Evolutionary conservation across 2,329 filamentous ascomycete species (phyloP).

Genomic region (Neoscytalidium dimidiatum): DNA sequence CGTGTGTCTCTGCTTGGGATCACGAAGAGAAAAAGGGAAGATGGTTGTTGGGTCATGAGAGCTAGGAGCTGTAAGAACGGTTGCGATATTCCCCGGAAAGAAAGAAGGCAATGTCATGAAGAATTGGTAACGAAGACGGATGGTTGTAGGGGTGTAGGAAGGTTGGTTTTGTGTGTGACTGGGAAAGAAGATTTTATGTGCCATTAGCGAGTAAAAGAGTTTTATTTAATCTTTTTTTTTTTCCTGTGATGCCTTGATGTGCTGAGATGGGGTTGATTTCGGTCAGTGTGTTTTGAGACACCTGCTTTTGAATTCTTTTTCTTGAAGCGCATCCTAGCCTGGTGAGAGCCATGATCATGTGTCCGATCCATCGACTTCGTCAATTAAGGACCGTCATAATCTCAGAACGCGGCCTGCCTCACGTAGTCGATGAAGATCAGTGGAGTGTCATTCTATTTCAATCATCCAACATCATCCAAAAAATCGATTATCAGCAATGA

Average conservation of each 20-base stretch:
- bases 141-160: background rate
- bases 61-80: background rate
- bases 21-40: background rate
- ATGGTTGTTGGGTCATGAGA: background rate
- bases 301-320: too few relatives aligned
- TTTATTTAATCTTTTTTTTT: background rate
- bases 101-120: background rate
- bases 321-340: too few relatives aligned
- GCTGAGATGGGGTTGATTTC: too few relatives aligned
- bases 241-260: too few relatives aligned
- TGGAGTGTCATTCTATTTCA: too few relatives aligned
- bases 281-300: too few relatives aligned
- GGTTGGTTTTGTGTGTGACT: background rate
- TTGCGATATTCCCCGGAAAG: background rate
- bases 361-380: too few relatives aligned
- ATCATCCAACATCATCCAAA: background rate
- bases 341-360: too few relatives aligned
- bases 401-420: too few relatives aligned
- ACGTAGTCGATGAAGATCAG: too few relatives aligned
- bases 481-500: conserved; percentile 13
- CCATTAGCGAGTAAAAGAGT: conserved; percentile 17
- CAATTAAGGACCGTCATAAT: too few relatives aligned
- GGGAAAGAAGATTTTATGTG: conserved; percentile 5
- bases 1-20: background rate
- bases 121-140: background rate